These are phyloP conservation scores for Cytospora mali DNA, from an alignment of 2,329 filamentous ascomycete genomes.

Conservation along the genomic window DNA sequence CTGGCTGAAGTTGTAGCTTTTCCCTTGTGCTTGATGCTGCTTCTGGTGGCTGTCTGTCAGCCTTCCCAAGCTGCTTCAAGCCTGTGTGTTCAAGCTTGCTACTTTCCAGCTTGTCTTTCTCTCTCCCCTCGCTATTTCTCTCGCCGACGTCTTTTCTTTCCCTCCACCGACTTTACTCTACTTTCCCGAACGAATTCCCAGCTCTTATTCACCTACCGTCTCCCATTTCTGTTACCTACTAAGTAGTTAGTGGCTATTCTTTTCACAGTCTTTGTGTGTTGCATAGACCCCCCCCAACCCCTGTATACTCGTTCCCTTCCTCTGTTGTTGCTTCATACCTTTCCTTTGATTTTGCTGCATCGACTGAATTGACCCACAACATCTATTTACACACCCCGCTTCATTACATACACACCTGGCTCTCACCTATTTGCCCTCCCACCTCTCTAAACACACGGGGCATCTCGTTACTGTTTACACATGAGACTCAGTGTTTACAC, in stretches of 20 bases:
- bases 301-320: background rate
- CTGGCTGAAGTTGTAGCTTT: slow-evolving; percentile 13
- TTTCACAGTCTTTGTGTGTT: background rate
- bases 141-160: background rate
- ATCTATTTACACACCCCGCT: background rate
- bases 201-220: background rate
- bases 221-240: background rate
- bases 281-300: background rate
- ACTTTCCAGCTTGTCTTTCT: background rate
- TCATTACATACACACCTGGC: background rate
- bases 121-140: background rate
- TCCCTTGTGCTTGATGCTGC: background rate
- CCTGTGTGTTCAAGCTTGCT: too few relatives aligned
- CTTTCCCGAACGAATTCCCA: background rate
- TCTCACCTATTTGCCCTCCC: background rate
- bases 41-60: background rate
- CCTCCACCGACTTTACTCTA: background rate
- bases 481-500: background rate
- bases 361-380: background rate
- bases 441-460: background rate
- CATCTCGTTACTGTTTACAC: background rate
- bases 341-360: background rate
- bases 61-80: background rate
- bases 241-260: background rate
- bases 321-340: background rate